phyloP scores from a whole-genome alignment of 164 flowering plant species.

The Magnolia kwangsiensis region DNA sequence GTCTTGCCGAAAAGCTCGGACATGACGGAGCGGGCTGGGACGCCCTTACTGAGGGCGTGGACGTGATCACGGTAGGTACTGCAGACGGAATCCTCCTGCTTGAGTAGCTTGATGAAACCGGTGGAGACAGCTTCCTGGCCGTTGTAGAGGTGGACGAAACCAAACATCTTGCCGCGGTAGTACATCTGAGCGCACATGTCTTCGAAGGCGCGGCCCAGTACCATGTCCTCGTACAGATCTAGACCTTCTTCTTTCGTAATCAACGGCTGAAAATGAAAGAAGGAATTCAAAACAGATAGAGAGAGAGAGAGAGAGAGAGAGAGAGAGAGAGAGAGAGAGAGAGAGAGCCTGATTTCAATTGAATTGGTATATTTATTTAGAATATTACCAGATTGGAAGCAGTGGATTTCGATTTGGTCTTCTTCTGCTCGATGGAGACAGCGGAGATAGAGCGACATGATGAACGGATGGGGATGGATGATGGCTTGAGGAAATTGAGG shows the following conservation, averaged over 20 bases:
- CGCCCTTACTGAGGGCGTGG: conserved; percentile 87
- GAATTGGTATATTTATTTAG: neutral
- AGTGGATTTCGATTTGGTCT: conserved; percentile 21
- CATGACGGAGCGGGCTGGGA: conserved; percentile 83
- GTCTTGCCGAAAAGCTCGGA: conserved; percentile 88
- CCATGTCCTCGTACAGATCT: conserved; percentile 76
- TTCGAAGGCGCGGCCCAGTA: conserved; percentile 76
- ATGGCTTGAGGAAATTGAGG: conserved; percentile 19
- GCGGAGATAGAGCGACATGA: conserved; percentile 38
- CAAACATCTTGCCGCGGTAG: conserved; percentile 95
- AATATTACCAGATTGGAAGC: conserved; percentile 10
- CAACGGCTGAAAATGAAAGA: conserved; percentile 38
- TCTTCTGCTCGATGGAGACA: conserved; percentile 61
- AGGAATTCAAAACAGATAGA: neutral
- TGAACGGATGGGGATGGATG: conserved; percentile 9
- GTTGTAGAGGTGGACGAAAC: conserved; percentile 90
- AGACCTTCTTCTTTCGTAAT: conserved; percentile 77
- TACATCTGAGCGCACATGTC: conserved; percentile 99
- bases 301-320: neutral
- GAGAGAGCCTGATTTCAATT: neutral
- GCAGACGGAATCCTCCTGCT: conserved; percentile 60
- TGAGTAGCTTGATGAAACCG: conserved; percentile 86
- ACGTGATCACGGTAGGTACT: conserved; percentile 95
- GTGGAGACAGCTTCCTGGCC: conserved; percentile 95
- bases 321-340: neutral